A percentile compares a stretch with the other conserved stretches of the same genome.
Conservation (phyloP, 2,329 filamentous ascomycete genomes). For the Alternaria alternata region DNA sequence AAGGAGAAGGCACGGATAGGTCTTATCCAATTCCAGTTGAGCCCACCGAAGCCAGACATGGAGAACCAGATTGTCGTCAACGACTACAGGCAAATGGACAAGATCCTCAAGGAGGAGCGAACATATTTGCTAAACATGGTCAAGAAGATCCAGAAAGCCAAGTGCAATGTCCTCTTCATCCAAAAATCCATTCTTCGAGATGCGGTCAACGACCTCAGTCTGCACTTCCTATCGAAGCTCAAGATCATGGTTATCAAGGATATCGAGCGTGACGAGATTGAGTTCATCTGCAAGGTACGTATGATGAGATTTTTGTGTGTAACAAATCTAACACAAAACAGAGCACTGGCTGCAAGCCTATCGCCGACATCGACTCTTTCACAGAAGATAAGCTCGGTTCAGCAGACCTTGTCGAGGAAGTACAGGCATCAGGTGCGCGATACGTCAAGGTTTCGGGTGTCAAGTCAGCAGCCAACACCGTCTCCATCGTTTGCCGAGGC, state of each 20-base stretch:
- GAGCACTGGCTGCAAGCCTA: constrained; percentile 97
- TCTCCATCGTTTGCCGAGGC: constrained; percentile 92
- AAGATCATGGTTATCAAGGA: constrained; percentile 97
- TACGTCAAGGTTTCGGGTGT: constrained; percentile 96
- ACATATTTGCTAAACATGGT: constrained; percentile 98
- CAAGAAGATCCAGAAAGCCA: constrained; percentile 99
- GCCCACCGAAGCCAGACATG: constrained; percentile 98
- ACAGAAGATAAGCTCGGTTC: constrained; percentile 97
- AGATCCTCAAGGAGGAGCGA: constrained; percentile 98
- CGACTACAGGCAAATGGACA: constrained; percentile 99
- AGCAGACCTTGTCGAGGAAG: constrained; percentile 93
- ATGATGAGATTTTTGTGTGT: constrained; percentile 23
- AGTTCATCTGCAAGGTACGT: constrained; percentile 88
- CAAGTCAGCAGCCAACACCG: constrained; percentile 81
- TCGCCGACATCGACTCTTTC: constrained; percentile 98
- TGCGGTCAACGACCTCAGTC: constrained; percentile 94
- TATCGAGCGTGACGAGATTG: constrained; percentile 97
- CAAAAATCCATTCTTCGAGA: constrained; percentile 98
- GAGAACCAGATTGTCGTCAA: constrained; percentile 99
- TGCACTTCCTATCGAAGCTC: constrained; percentile 97
- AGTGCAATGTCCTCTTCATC: constrained; percentile 97
- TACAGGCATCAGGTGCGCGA: constrained; percentile 83
- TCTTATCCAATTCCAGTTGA: constrained; percentile 98
- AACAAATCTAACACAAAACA: constrained; percentile 12
- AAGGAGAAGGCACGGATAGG: constrained; percentile 99